phyloP scores from a whole-genome alignment of 2,329 filamentous ascomycete species.

The Cercospora sp. region DNA sequence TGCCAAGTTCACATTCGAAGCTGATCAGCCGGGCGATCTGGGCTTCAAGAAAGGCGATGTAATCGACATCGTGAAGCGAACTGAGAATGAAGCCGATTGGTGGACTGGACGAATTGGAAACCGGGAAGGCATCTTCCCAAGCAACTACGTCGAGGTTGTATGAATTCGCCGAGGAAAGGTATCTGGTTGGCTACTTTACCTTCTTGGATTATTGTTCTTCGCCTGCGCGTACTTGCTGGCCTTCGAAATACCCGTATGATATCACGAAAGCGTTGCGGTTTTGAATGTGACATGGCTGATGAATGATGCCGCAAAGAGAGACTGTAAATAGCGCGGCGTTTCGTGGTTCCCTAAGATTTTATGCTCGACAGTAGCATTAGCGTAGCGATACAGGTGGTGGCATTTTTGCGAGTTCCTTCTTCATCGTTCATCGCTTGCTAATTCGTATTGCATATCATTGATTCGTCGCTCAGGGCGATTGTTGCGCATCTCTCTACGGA shows the following conservation, averaged over 20 bases:
- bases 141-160: slow-evolving; percentile 38
- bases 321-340: slow-evolving; percentile 6
- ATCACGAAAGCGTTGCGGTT: slow-evolving; percentile 3
- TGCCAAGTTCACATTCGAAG: slow-evolving; percentile 90
- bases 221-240: slow-evolving; percentile 1
- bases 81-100: slow-evolving; percentile 92
- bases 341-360: neutral
- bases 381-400: neutral
- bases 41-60: slow-evolving; percentile 97
- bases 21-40: slow-evolving; percentile 87
- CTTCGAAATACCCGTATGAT: slow-evolving; percentile 1
- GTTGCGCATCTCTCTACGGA: too few species aligned
- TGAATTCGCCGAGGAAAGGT: neutral
- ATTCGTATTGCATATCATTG: neutral
- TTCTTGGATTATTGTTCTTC: slow-evolving; percentile 4
- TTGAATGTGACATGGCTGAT: slow-evolving; percentile 1
- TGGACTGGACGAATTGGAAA: slow-evolving; percentile 91
- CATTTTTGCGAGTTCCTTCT: neutral
- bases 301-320: slow-evolving; percentile 1
- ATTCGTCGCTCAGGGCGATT: too few species aligned
- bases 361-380: slow-evolving; percentile 6
- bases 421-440: neutral
- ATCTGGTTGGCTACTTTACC: neutral
- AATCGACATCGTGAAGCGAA: slow-evolving; percentile 92
- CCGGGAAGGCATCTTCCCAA: slow-evolving; percentile 80